Evolutionary conservation across 139 green algal genomes (phyloP).

Genomic region (Yamagishiella unicocca): DNA sequence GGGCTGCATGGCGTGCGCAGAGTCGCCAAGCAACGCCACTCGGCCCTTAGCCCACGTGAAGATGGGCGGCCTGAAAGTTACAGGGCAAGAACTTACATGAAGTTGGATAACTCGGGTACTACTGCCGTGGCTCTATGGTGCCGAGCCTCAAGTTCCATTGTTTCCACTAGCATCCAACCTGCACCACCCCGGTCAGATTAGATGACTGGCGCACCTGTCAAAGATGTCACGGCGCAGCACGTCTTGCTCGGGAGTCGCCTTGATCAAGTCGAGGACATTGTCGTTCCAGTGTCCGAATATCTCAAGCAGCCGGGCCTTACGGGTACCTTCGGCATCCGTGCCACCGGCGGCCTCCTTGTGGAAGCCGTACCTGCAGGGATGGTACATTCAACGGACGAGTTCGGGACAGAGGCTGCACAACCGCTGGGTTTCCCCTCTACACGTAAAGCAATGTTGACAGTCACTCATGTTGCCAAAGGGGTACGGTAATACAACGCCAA

Average conservation of each 20-base stretch:
- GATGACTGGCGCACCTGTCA: slow-evolving; percentile 69
- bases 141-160: too few species aligned
- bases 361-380: slow-evolving; percentile 91
- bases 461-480: too few species aligned
- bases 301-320: slow-evolving; percentile 88
- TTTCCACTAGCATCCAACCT: too few species aligned
- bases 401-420: too few species aligned
- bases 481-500: too few species aligned
- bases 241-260: slow-evolving; percentile 92
- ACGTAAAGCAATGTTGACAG: too few species aligned
- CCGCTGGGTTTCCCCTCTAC: too few species aligned
- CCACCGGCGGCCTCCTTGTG: slow-evolving; percentile 88
- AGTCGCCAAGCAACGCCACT: slow-evolving; percentile 95
- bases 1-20: slow-evolving; percentile 98
- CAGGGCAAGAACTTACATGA: too few species aligned
- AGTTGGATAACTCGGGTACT: too few species aligned
- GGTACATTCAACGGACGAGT: too few species aligned
- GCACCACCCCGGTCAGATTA: too few species aligned
- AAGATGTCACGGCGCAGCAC: slow-evolving; percentile 97
- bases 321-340: slow-evolving; percentile 65
- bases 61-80: slow-evolving; percentile 76
- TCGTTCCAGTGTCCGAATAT: slow-evolving; percentile 94
- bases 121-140: too few species aligned
- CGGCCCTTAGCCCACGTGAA: slow-evolving; percentile 87
- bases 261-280: slow-evolving; percentile 83